phyloP scores from a whole-genome alignment of 257 asterid species.

The Rhazya stricta region DNA sequence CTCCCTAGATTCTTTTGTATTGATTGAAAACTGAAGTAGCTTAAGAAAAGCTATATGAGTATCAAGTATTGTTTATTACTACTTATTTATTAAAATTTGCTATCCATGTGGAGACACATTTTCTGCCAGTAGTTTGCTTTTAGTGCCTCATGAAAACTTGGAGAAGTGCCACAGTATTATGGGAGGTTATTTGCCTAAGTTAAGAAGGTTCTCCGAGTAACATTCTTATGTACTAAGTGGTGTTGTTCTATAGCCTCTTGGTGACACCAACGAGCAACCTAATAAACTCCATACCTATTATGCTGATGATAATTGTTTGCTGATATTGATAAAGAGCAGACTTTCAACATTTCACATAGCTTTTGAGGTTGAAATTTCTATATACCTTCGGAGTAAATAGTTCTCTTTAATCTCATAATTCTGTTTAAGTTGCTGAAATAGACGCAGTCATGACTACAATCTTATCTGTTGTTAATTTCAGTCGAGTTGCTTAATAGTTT shows the following conservation, averaged over 20 bases:
- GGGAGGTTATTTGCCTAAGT: not conserved
- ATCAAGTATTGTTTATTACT: no score
- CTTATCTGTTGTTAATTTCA: no score
- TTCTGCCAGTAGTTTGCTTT: not conserved
- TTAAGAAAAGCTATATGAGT: not conserved
- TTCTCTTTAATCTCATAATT: not conserved
- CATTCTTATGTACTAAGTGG: not conserved
- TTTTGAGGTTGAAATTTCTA: not conserved
- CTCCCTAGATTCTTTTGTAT: not conserved
- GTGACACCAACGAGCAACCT: not conserved
- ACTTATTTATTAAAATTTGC: no score
- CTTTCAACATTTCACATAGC: not conserved
- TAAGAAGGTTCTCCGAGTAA: not conserved
- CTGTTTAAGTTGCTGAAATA: not conserved
- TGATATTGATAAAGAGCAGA: not conserved
- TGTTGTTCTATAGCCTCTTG: not conserved
- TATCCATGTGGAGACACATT: no score
- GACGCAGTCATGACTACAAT: not conserved
- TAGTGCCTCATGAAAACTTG: not conserved
- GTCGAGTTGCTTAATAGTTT: no score
- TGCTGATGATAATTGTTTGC: slow-evolving; percentile 2
- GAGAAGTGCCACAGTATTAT: not conserved
- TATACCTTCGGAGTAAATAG: not conserved
- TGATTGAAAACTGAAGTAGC: not conserved
- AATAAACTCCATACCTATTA: not conserved